A percentile compares a stretch with the other conserved stretches of the same genome.
Conservation (phyloP, 2,329 filamentous ascomycete species). For the Colletotrichum horii region DNA sequence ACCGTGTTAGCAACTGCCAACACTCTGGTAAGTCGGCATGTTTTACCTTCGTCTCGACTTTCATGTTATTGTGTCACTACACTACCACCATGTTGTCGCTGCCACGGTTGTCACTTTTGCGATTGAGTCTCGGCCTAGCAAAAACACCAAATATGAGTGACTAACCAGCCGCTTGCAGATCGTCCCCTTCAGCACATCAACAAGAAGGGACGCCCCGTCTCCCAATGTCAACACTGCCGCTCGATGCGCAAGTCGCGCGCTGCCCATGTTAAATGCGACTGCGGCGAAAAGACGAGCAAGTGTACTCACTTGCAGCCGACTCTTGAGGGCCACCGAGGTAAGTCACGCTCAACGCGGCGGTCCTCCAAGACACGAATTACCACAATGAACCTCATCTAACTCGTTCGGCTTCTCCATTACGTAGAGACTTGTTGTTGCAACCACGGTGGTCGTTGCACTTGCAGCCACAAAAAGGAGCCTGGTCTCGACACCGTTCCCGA, state of each 20-base stretch:
- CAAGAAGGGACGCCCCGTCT: constrained; percentile 96
- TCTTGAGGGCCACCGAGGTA: constrained; percentile 64
- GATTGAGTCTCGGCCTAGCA: not conserved
- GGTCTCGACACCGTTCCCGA: constrained; percentile 67
- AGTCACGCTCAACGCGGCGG: constrained; percentile 35
- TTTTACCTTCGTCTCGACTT: not conserved
- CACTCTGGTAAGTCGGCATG: constrained; percentile 75
- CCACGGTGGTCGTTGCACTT: constrained; percentile 71
- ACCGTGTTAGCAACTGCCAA: constrained; percentile 98
- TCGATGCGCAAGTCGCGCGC: constrained; percentile 94
- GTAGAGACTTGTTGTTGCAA: constrained; percentile 73
- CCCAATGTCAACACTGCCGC: constrained; percentile 97
- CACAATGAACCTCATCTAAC: constrained; percentile 9
- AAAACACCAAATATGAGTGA: constrained; percentile 25
- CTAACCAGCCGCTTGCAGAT: constrained; percentile 57
- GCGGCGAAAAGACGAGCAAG: constrained; percentile 86
- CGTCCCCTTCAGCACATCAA: constrained; percentile 93
- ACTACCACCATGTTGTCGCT: constrained; percentile 1
- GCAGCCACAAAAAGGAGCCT: constrained; percentile 67
- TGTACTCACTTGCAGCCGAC: constrained; percentile 65
- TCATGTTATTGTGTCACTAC: not conserved
- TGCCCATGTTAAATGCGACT: constrained; percentile 95
- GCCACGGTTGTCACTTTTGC: not conserved
- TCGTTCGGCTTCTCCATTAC: constrained; percentile 4
- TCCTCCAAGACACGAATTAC: not conserved